Percentiles rank a stretch among this genome's conserved stretches.
Conservation (phyloP, 768 basidiomycete genomes). For the Suillus luteus region DNA sequence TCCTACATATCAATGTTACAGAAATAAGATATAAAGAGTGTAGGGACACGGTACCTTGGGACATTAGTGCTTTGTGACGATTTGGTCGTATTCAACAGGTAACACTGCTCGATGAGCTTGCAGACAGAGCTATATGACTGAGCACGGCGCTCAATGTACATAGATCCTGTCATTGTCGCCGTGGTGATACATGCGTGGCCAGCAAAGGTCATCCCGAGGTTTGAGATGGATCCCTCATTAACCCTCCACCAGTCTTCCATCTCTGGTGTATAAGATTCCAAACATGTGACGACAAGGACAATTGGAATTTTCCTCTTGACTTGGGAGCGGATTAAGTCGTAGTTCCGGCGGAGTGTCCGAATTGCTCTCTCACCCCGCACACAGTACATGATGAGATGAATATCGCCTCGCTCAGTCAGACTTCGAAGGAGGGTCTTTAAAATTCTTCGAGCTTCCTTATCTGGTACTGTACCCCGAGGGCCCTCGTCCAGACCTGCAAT, state of each 20-base stretch:
- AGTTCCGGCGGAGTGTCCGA: slow-evolving; percentile 30
- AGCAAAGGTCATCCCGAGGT: slow-evolving; percentile 37
- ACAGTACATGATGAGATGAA: slow-evolving; percentile 36
- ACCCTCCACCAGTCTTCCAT: slow-evolving; percentile 42
- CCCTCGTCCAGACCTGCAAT: slow-evolving; percentile 36
- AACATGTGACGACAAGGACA: slow-evolving; percentile 36
- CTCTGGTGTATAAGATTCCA: slow-evolving; percentile 32
- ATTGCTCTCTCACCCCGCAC: slow-evolving; percentile 31
- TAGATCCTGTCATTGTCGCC: slow-evolving; percentile 6
- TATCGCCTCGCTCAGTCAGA: slow-evolving; percentile 25
- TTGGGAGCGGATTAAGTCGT: slow-evolving; percentile 31
- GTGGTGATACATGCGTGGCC: slow-evolving; percentile 44
- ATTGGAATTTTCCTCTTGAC: slow-evolving; percentile 36
- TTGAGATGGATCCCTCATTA: slow-evolving; percentile 34
- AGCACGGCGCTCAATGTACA: background rate
- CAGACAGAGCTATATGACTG: slow-evolving; percentile 25
- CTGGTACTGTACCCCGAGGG: slow-evolving; percentile 27
- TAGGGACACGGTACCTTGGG: background rate
- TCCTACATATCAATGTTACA: background rate
- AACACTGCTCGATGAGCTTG: background rate
- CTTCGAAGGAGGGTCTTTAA: slow-evolving; percentile 34
- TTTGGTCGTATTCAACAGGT: background rate
- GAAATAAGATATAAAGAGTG: background rate
- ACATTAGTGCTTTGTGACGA: background rate
- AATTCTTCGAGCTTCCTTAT: slow-evolving; percentile 28